Evolutionary conservation across 148 eudicot genomes (phyloP).

Genomic region (Chenopodium berlandieri): DNA sequence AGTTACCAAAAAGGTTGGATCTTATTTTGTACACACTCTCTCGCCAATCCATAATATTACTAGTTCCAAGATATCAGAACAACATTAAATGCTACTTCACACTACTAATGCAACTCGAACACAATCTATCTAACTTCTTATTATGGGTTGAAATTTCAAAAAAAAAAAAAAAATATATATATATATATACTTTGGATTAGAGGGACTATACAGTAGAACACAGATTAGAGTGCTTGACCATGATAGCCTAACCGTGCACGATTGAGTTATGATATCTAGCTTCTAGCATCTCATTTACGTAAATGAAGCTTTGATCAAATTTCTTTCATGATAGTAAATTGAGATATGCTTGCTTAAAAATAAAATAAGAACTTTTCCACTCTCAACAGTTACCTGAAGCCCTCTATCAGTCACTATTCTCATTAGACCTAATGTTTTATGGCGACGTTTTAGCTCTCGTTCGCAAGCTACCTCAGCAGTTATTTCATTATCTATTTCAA

Average conservation of each 20-base stretch:
- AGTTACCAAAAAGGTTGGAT: neutral
- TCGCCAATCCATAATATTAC: neutral
- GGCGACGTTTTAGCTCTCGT: constrained; percentile 74
- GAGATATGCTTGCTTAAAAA: neutral
- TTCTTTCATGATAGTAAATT: neutral
- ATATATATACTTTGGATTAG: neutral
- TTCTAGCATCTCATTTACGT: neutral
- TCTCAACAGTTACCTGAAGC: constrained; percentile 58
- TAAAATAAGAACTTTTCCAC: neutral
- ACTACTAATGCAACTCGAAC: neutral
- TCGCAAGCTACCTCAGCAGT: constrained; percentile 73
- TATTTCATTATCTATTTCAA: constrained; percentile 90
- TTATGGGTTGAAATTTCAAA: neutral
- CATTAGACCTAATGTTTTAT: constrained; percentile 69
- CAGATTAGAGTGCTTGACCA: neutral
- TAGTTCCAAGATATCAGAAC: no score
- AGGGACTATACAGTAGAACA: neutral
- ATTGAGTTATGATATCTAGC: neutral
- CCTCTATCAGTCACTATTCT: constrained; percentile 87
- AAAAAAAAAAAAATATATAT: no score
- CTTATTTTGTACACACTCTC: neutral
- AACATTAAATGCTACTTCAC: no score
- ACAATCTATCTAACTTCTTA: neutral
- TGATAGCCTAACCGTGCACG: neutral
- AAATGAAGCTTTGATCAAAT: neutral